These are phyloP conservation scores for Schwanniomyces yamadae DNA, from an alignment of 805 yeast species.

Conservation along the genomic window DNA sequence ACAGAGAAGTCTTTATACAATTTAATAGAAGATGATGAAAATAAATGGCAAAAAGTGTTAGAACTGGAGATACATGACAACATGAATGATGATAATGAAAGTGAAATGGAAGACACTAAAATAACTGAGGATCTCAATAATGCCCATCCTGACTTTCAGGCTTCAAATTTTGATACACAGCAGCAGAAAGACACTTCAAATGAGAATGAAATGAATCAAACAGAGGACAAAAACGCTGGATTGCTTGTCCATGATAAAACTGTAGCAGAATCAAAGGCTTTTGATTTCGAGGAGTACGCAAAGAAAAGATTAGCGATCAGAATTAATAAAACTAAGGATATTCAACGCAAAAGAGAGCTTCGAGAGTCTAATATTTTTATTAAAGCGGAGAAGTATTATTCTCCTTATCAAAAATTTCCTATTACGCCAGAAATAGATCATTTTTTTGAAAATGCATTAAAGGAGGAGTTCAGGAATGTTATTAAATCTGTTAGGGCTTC, in stretches of 20 bases:
- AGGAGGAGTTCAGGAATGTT: constrained; percentile 30
- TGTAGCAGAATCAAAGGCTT: constrained; percentile 11
- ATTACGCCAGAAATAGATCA: constrained; percentile 21
- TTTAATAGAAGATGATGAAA: constrained; percentile 44
- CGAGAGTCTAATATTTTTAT: constrained; percentile 32
- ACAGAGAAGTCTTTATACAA: constrained; percentile 77
- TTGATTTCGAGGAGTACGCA: constrained; percentile 62
- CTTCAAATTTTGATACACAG: constrained; percentile 5
- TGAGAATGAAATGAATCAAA: background rate
- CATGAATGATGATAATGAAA: constrained; percentile 12
- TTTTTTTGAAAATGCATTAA: constrained; percentile 21
- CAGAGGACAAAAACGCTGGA: constrained; percentile 1
- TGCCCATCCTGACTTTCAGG: constrained; percentile 6
- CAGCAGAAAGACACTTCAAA: background rate
- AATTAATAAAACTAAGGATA: constrained; percentile 24
- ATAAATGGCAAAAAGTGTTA: constrained; percentile 25
- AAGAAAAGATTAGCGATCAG: constrained; percentile 42
- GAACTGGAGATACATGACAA: constrained; percentile 22
- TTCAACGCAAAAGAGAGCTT: constrained; percentile 16
- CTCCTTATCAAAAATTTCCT: constrained; percentile 32
- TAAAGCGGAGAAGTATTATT: constrained; percentile 37
- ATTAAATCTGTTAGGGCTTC: constrained; percentile 33
- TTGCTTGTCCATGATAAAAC: background rate
- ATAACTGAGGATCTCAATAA: constrained; percentile 17
- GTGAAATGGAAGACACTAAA: constrained; percentile 18